Base-by-base conservation (phyloP, 805 yeast species). In the Cyberlindnera nakhonratchasimensis region DNA sequence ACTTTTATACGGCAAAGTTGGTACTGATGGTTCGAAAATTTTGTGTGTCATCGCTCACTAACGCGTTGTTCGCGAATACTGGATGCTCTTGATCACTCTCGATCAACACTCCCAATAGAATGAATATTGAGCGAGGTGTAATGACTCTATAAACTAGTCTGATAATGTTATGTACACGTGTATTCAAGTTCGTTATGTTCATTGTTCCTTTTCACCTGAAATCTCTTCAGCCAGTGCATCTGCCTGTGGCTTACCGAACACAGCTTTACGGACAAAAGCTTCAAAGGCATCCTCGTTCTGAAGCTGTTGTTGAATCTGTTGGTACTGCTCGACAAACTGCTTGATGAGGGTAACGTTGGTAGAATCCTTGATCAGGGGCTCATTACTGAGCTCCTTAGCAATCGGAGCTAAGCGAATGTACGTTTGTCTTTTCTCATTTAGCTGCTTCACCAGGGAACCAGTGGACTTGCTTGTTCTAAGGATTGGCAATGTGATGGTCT, bases 361-460 rank as follows among this genome's bases (percentile, higher is more conserved):
- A 14, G 30, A 8, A 17, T 45, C 48, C 34, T 48, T 47, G 29
- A 52, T 23, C 18, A 38, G 43, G 13, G 37, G 41, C 33, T 24
- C 37, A 19, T 42, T 16, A 8, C 45, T 16, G 10, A 42, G 44
- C 31, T 42, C 52, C 33, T 43, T 42, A 12, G 48, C 53, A 26
- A 57, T 47, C 41, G 59, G 57, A n/a, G 42, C 40, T 19, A 48
- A 29, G 26, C 43, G 47, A 19, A 63, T 28, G 34, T 63, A 64
- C 10, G 42, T 30, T 32, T 37, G 37, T 42, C 55, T 50, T 37
- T 55, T 22, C 18, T 50, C 45, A 25, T 42, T 35, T 26, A 41
- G 26, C 22, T 30, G 36, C 23, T 44, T 37, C 12, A 34, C 32
- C n/a, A 46, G 35, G 4, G 35, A 23, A 34, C 51, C 53, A 16